Conservation (phyloP, 176 grass and related monocot species). For the Musa troglodytarum region DNA sequence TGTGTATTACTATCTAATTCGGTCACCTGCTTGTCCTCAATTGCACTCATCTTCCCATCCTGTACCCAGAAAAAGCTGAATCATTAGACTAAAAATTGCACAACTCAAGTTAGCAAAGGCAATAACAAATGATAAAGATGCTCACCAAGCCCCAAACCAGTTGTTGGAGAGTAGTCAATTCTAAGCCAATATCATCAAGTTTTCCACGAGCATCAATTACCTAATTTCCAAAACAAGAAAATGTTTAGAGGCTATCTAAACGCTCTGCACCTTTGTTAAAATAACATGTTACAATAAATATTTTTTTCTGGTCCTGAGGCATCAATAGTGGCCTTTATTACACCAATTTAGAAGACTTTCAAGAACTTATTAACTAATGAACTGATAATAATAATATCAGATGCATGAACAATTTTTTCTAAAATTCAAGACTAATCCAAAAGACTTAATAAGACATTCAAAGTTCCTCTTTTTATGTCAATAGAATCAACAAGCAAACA, state of each 20-base stretch:
- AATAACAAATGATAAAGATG: neutral
- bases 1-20: neutral
- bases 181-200: neutral
- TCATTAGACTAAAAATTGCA: neutral
- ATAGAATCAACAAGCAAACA: neutral
- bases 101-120: neutral
- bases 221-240: neutral
- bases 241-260: neutral
- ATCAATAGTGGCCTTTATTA: neutral
- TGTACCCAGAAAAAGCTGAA: neutral
- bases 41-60: slow-evolving; percentile 2
- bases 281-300: too few relatives aligned
- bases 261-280: neutral
- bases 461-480: neutral
- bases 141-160: slow-evolving; percentile 8
- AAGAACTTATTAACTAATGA: neutral
- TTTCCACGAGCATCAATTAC: slow-evolving; percentile 6
- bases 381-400: neutral
- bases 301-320: neutral
- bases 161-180: neutral
- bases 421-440: neutral
- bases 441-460: neutral
- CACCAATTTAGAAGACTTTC: neutral
- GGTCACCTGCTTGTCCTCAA: slow-evolving; percentile 7
- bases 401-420: neutral